These are phyloP conservation scores for Globisporangium orthogonon DNA, from an alignment of 352 stramenopile genomes.

Conservation along the genomic window DNA sequence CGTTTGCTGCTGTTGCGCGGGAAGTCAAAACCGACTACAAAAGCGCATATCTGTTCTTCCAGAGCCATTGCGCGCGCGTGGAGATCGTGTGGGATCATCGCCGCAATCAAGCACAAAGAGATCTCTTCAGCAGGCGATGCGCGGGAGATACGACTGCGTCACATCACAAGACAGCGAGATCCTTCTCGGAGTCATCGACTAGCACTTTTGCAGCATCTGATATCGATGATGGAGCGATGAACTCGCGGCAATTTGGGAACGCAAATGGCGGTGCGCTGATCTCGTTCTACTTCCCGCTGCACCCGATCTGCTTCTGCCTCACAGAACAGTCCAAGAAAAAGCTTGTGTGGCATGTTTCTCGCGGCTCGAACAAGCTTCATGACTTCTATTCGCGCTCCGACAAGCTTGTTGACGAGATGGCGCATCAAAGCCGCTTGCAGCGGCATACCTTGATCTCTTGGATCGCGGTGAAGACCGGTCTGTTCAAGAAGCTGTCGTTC, in stretches of 20 bases:
- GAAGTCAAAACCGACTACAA: slow-evolving; percentile 22
- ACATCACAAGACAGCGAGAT: background rate
- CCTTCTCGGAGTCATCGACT: background rate
- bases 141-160: background rate
- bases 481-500: slow-evolving; percentile 54
- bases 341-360: slow-evolving; percentile 54
- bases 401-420: slow-evolving; percentile 72
- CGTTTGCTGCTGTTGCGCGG: slow-evolving; percentile 3
- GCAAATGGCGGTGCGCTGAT: slow-evolving; percentile 20
- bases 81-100: slow-evolving; percentile 60
- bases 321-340: slow-evolving; percentile 71
- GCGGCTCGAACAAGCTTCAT: slow-evolving; percentile 50
- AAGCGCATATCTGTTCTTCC: slow-evolving; percentile 59
- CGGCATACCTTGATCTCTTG: slow-evolving; percentile 24
- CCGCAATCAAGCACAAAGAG: slow-evolving; percentile 1
- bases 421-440: slow-evolving; percentile 45
- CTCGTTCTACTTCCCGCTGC: slow-evolving; percentile 65
- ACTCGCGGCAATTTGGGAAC: background rate
- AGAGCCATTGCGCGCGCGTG: slow-evolving; percentile 52
- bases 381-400: slow-evolving; percentile 63
- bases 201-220: background rate
- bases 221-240: too few species aligned
- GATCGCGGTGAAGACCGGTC: slow-evolving; percentile 31
- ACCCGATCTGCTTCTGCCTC: slow-evolving; percentile 70
- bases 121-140: background rate